Evolutionary conservation across 1,284 basidiomycete genomes (phyloP).

Genomic region (Farysia itapuensis): DNA sequence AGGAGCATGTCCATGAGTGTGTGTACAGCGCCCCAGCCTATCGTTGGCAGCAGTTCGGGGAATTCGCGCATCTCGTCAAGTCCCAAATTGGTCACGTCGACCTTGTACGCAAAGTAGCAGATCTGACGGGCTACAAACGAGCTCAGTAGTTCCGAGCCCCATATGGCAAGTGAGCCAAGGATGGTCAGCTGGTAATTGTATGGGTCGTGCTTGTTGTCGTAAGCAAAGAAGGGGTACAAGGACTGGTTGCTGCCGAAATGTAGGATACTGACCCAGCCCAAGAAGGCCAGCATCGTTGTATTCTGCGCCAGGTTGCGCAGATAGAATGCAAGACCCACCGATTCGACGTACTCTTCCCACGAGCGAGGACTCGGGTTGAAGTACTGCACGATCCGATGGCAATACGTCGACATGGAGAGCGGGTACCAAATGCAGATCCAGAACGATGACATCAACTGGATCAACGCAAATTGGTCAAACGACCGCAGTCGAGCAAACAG

Average conservation of each 20-base stretch:
- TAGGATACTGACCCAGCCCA: slow-evolving; percentile 63
- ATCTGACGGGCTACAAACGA: slow-evolving; percentile 63
- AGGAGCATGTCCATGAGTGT: slow-evolving; percentile 66
- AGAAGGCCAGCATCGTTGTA: slow-evolving; percentile 63
- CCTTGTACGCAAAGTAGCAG: slow-evolving; percentile 61
- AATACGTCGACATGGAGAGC: slow-evolving; percentile 64
- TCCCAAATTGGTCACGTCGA: slow-evolving; percentile 64
- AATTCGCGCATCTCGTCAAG: slow-evolving; percentile 65
- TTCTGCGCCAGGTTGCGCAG: slow-evolving; percentile 66
- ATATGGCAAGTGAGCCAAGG: slow-evolving; percentile 64
- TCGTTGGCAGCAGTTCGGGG: slow-evolving; percentile 61
- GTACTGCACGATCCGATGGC: slow-evolving; percentile 61
- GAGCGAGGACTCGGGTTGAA: slow-evolving; percentile 62
- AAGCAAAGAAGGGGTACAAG: slow-evolving; percentile 67
- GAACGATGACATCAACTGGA: slow-evolving; percentile 65
- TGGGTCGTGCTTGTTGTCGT: slow-evolving; percentile 64
- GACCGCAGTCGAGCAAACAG: slow-evolving; percentile 60
- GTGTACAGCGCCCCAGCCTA: slow-evolving; percentile 65
- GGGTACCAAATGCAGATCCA: slow-evolving; percentile 65
- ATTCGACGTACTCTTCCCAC: slow-evolving; percentile 65
- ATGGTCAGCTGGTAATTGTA: slow-evolving; percentile 67
- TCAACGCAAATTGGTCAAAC: slow-evolving; percentile 62
- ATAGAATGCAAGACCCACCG: slow-evolving; percentile 63
- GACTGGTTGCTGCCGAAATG: slow-evolving; percentile 65
- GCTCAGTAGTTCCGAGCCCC: slow-evolving; percentile 64